Percentiles rank a stretch among this genome's conserved stretches.
phyloP scores from a whole-genome alignment of 139 green algal genomes.

The Raphidocelis subcapitata region DNA sequence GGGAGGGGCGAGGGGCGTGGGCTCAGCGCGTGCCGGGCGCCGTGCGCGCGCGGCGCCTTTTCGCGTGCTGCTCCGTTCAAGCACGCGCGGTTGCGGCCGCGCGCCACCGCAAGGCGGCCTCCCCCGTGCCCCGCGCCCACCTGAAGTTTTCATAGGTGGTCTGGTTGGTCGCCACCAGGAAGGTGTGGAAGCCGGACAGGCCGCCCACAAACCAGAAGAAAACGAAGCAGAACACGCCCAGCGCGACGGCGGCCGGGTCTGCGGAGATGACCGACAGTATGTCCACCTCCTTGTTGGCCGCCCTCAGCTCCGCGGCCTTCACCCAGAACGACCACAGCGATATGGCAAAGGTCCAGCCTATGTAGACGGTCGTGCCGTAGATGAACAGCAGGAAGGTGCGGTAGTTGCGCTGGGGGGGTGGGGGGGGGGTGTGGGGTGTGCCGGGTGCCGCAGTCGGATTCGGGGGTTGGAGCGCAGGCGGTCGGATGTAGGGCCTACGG shows the following conservation, averaged over 20 bases:
- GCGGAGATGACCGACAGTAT: background rate
- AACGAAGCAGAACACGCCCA: constrained; percentile 78
- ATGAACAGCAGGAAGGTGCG: constrained; percentile 96
- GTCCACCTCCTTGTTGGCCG: background rate
- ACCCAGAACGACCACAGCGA: constrained; percentile 66
- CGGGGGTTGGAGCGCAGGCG: background rate
- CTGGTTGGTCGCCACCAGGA: constrained; percentile 88
- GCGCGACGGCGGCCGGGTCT: constrained; percentile 25
- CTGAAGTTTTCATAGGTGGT: constrained; percentile 99
- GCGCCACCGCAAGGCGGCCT: background rate
- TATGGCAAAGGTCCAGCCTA: constrained; percentile 76
- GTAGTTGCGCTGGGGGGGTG: constrained; percentile 91
- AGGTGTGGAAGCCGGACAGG: constrained; percentile 90
- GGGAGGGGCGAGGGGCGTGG: too few species aligned
- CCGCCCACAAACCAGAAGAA: constrained; percentile 93
- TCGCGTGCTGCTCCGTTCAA: background rate
- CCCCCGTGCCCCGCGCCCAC: constrained; percentile 30
- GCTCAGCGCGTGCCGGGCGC: background rate
- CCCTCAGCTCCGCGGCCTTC: constrained; percentile 47
- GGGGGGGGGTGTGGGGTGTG: background rate
- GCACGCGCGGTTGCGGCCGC: background rate
- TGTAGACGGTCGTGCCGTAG: constrained; percentile 78
- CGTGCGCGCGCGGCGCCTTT: background rate
- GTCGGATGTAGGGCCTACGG: too few species aligned
- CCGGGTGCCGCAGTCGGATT: too few species aligned